A percentile compares a stretch with the other conserved stretches of the same genome.
Evolutionary conservation across 768 basidiomycete genomes (phyloP).

Genomic region (Leucosporidium creatinivorum): DNA sequence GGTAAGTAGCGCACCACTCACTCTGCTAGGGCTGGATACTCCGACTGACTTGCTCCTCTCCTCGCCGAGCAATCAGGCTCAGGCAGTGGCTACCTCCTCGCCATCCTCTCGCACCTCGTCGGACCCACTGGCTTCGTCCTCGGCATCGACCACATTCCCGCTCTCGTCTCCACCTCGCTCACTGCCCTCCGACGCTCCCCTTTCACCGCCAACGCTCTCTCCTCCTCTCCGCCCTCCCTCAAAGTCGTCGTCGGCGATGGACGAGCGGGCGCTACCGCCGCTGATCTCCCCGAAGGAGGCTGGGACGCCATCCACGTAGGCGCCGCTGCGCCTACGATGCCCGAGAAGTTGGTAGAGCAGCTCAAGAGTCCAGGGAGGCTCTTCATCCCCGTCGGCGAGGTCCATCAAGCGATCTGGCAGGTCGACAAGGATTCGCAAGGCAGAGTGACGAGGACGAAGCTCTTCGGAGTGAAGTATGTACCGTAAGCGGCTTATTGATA

Average conservation of each 20-base stretch:
- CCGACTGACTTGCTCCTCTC: neutral
- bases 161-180: conserved; percentile 49
- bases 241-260: neutral
- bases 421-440: conserved; percentile 73
- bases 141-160: conserved; percentile 84
- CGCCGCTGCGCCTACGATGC: conserved; percentile 59
- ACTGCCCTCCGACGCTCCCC: neutral
- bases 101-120: conserved; percentile 27
- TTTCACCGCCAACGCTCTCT: neutral
- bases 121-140: conserved; percentile 48
- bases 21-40: neutral
- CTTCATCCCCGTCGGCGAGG: conserved; percentile 83
- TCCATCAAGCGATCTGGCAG: conserved; percentile 58
- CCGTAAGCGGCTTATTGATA: conserved; percentile 2
- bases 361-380: conserved; percentile 46
- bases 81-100: conserved; percentile 27
- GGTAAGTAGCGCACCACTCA: neutral
- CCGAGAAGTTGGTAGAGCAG: conserved; percentile 65
- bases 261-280: neutral
- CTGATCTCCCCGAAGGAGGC: neutral
- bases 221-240: neutral
- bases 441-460: conserved; percentile 53
- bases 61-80: conserved; percentile 15
- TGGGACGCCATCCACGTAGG: conserved; percentile 3
- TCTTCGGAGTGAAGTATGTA: conserved; percentile 78